Evolutionary conservation across 352 stramenopile genomes (phyloP).

Genomic region (Phytophthora ohioensis): DNA sequence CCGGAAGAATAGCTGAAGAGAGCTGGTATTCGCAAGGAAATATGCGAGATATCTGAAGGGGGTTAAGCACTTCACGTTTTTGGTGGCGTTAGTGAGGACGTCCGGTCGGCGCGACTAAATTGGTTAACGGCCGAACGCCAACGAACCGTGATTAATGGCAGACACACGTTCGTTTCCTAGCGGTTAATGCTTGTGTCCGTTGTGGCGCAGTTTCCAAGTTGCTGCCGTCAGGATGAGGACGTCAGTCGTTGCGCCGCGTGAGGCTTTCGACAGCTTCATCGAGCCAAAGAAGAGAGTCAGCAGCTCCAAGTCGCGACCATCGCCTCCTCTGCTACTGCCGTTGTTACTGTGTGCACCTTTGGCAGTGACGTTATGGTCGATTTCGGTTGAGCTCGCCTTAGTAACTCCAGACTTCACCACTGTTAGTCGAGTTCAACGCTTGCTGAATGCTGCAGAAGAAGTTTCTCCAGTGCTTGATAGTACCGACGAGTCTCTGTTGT

Average conservation of each 20-base stretch:
- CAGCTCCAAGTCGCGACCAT: slow-evolving; percentile 5
- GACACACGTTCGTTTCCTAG: slow-evolving; percentile 20
- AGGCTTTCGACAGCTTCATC: slow-evolving; percentile 1
- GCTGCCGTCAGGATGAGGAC: slow-evolving; percentile 13
- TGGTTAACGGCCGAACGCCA: neutral
- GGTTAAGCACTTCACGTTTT: no score
- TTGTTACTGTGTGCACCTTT: slow-evolving; percentile 27
- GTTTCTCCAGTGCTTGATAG: slow-evolving; percentile 19
- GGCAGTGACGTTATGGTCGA: slow-evolving; percentile 21
- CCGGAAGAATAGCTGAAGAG: no score
- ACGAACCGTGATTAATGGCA: neutral
- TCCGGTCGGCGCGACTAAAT: neutral
- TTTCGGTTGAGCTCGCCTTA: slow-evolving; percentile 26
- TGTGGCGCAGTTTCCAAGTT: slow-evolving; percentile 17
- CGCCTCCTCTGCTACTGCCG: slow-evolving; percentile 13
- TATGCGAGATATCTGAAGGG: no score
- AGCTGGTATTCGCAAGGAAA: no score
- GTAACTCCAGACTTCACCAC: slow-evolving; percentile 15
- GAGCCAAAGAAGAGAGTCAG: slow-evolving; percentile 6
- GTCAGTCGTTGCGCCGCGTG: slow-evolving; percentile 18
- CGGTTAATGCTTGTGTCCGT: slow-evolving; percentile 17
- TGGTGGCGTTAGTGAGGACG: no score
- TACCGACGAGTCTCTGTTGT: slow-evolving; percentile 14
- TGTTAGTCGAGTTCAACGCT: slow-evolving; percentile 8
- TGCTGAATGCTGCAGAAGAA: slow-evolving; percentile 32